Evolutionary conservation across 2,329 filamentous ascomycete genomes (phyloP).

Genomic region (Pestalotiopsis sp.): DNA sequence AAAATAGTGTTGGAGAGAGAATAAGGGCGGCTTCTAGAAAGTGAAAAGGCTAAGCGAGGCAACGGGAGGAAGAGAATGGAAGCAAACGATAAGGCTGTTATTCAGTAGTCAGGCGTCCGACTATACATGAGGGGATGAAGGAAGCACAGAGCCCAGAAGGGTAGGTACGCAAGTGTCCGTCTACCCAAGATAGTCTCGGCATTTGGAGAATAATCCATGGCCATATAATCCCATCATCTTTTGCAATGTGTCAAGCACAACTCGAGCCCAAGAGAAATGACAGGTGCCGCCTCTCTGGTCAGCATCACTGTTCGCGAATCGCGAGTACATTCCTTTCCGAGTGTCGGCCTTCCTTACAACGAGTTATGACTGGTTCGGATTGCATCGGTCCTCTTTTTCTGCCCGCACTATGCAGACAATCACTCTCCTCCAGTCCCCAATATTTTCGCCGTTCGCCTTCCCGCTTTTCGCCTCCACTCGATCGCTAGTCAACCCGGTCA

Average conservation of each 20-base stretch:
- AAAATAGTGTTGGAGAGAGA: background rate
- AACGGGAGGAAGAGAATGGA: background rate
- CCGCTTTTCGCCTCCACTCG: background rate
- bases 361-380: conserved; percentile 6
- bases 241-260: background rate
- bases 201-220: too few relatives aligned
- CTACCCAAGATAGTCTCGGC: too few relatives aligned
- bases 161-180: background rate
- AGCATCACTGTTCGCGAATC: background rate
- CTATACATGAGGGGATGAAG: background rate
- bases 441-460: background rate
- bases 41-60: background rate
- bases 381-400: conserved; percentile 1
- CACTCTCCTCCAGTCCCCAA: background rate
- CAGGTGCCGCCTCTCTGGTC: background rate
- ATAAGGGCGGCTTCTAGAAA: background rate
- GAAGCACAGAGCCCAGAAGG: background rate
- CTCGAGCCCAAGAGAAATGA: background rate
- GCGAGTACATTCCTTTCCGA: background rate
- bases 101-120: background rate
- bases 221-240: too few relatives aligned
- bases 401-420: background rate
- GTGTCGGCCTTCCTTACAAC: background rate
- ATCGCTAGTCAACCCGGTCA: background rate
- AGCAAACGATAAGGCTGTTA: background rate